These are phyloP conservation scores for Penicillium sp. DNA, from an alignment of 2,329 filamentous ascomycete species.

Conservation along the genomic window DNA sequence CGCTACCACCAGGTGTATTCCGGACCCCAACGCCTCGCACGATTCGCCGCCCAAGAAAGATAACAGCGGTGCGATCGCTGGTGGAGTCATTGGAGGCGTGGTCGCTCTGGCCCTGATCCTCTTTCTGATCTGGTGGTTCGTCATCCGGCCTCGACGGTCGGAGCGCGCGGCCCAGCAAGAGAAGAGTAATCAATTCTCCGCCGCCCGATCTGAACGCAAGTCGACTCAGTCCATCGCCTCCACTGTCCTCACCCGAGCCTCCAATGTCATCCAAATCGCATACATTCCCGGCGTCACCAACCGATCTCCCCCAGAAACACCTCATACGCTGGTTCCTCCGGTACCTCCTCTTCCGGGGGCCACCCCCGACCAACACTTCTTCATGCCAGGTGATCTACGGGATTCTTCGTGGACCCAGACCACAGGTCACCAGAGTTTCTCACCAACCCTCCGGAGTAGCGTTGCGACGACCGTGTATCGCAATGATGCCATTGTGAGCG, in stretches of 20 bases:
- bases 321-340: slow-evolving; percentile 75
- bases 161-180: slow-evolving; percentile 52
- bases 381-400: slow-evolving; percentile 81
- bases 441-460: slow-evolving; percentile 51
- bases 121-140: slow-evolving; percentile 82
- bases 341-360: slow-evolving; percentile 80
- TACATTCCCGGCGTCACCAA: slow-evolving; percentile 98
- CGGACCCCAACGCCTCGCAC: slow-evolving; percentile 24
- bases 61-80: slow-evolving; percentile 79
- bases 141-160: slow-evolving; percentile 68
- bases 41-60: slow-evolving; percentile 43
- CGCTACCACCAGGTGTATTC: slow-evolving; percentile 48
- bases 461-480: slow-evolving; percentile 92
- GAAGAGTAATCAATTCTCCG: slow-evolving; percentile 48
- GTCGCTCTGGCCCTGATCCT: slow-evolving; percentile 66
- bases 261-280: slow-evolving; percentile 98
- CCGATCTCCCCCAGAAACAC: slow-evolving; percentile 76
- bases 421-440: slow-evolving; percentile 47
- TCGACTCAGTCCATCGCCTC: slow-evolving; percentile 93
- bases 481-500: slow-evolving; percentile 78
- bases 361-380: slow-evolving; percentile 77
- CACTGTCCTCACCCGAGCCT: slow-evolving; percentile 88
- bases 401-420: slow-evolving; percentile 84
- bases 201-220: slow-evolving; percentile 57
- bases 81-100: slow-evolving; percentile 82